Base-by-base conservation (phyloP, 139 green algal genomes). In the Chlorella sp. region DNA sequence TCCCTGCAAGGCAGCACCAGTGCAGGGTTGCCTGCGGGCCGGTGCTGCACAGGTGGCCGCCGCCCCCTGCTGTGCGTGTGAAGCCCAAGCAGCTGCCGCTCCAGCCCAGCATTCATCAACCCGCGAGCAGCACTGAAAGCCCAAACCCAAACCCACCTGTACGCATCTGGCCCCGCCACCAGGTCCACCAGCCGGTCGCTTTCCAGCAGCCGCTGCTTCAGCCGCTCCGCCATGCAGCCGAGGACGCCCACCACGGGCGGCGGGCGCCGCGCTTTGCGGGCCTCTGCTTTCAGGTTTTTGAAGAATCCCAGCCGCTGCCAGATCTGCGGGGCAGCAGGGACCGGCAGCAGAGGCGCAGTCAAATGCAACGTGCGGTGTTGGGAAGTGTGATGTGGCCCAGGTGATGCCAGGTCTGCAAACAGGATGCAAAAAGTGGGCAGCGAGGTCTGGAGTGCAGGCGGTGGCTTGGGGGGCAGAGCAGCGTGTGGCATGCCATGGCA, bases 161-260 rank as follows among this genome's bases (percentile, higher is more conserved):
- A 98, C 0, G 94, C 93, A 82, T 98, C 96, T 11, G 96, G 95
- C 14, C 95, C 95, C 30, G 91, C 96, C 73, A 98, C 95, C 36
- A 98, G 34, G 81, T 98, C 95, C n/a, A 96, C 95, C 38, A 97
- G 78, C n/a, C 82, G 81, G n/a, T 94, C 86, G 9, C 40, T 78
- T n/a, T 95, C 93, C 72, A 96, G 88, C 72, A 95, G 85, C 83
- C 90, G 81, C 17, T 89, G 43, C 88, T 98, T 97, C 20, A 98
- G 85, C 20, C 96, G 88, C 86, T 98, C 95, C n/a, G 95, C 96
- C 95, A 98, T 98, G 88, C 96, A 98, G 36, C 96, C 96, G 58
- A 98, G 89, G 46, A 98, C 94, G 41, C 93, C 96, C 20, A 98
- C 91, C 44, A 95, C 84, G 30, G 86, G 90, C 2, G 73, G 51